Percentiles rank a stretch among this genome's conserved stretches.
phyloP scores from a whole-genome alignment of 108 stramenopile genomes.

The Mayamaea pseudoterrestris region DNA sequence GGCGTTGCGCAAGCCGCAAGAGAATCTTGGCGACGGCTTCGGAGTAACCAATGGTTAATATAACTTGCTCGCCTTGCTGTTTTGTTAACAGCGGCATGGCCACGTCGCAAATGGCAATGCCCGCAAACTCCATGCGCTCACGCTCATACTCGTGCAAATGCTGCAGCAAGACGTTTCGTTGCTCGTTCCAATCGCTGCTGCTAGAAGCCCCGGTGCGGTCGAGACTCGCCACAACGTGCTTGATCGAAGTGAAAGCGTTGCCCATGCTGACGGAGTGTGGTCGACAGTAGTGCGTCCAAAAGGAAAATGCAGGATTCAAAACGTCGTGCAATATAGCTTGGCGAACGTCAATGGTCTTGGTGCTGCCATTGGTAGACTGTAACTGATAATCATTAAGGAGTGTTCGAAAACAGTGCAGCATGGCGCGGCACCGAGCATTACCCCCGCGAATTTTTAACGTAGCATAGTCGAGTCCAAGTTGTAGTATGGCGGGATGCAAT shows the following conservation, averaged over 20 bases:
- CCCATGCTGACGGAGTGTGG: constrained; percentile 94
- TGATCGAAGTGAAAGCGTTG: constrained; percentile 89
- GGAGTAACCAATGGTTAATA: constrained; percentile 84
- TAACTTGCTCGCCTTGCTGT: constrained; percentile 74
- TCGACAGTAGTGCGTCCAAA: constrained; percentile 80
- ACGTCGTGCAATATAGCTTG: constrained; percentile 72
- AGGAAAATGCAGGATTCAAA: constrained; percentile 82
- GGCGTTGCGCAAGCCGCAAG: too few relatives aligned
- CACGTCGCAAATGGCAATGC: constrained; percentile 73
- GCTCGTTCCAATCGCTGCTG: constrained; percentile 69
- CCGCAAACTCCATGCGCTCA: constrained; percentile 86
- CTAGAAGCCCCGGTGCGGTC: too few relatives aligned
- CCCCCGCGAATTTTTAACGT: constrained; percentile 72
- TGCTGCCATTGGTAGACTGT: constrained; percentile 10
- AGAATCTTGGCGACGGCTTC: constrained; percentile 54
- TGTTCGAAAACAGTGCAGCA: constrained; percentile 74
- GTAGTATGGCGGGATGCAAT: constrained; percentile 79
- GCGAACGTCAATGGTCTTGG: constrained; percentile 36
- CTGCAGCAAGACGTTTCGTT: constrained; percentile 58
- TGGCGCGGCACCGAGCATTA: constrained; percentile 82
- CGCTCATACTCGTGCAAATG: constrained; percentile 79
- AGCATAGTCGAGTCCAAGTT: constrained; percentile 74
- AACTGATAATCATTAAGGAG: constrained; percentile 53
- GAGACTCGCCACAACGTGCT: constrained; percentile 71
- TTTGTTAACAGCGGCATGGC: constrained; percentile 60